A percentile compares a stretch with the other conserved stretches of the same genome.
Conservation (phyloP, 2,329 filamentous ascomycete species). For the Chaetomiaceae sp. region DNA sequence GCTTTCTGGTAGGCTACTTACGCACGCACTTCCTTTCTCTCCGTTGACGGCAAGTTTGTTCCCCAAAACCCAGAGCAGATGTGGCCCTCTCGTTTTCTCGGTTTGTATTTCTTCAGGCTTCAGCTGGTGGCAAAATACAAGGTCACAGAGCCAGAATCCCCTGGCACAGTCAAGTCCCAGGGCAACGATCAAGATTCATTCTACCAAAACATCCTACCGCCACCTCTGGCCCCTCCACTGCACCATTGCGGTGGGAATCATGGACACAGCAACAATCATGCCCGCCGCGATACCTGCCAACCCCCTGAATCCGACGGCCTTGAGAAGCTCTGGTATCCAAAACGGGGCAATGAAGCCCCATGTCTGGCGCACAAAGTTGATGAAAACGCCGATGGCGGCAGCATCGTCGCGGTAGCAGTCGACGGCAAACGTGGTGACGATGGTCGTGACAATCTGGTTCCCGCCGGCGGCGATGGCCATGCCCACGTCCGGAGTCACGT, state of each 20-base stretch:
- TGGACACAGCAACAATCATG: slow-evolving; percentile 3
- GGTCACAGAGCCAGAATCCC: too few relatives aligned
- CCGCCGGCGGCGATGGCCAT: slow-evolving; percentile 48
- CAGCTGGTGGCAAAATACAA: too few relatives aligned
- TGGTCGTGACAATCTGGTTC: slow-evolving; percentile 57
- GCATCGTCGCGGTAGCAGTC: slow-evolving; percentile 51
- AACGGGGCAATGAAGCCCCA: slow-evolving; percentile 47
- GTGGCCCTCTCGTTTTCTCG: too few relatives aligned
- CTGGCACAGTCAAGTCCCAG: too few relatives aligned
- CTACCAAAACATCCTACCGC: not conserved
- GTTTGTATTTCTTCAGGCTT: too few relatives aligned
- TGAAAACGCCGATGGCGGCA: slow-evolving; percentile 52
- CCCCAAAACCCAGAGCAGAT: too few relatives aligned
- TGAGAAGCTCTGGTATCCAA: slow-evolving; percentile 20
- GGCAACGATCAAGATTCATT: too few relatives aligned
- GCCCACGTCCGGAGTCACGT: slow-evolving; percentile 53
- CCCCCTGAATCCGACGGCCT: not conserved
- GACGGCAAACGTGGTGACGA: slow-evolving; percentile 55
- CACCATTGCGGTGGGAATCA: slow-evolving; percentile 1
- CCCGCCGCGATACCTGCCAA: slow-evolving; percentile 1
- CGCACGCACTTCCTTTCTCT: too few relatives aligned
- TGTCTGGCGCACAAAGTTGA: slow-evolving; percentile 51
- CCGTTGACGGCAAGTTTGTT: too few relatives aligned
- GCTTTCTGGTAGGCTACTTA: too few relatives aligned
- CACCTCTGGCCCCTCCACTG: not conserved